phyloP scores from a whole-genome alignment of 805 yeast species.

The Zygoascus bituminiphila region DNA sequence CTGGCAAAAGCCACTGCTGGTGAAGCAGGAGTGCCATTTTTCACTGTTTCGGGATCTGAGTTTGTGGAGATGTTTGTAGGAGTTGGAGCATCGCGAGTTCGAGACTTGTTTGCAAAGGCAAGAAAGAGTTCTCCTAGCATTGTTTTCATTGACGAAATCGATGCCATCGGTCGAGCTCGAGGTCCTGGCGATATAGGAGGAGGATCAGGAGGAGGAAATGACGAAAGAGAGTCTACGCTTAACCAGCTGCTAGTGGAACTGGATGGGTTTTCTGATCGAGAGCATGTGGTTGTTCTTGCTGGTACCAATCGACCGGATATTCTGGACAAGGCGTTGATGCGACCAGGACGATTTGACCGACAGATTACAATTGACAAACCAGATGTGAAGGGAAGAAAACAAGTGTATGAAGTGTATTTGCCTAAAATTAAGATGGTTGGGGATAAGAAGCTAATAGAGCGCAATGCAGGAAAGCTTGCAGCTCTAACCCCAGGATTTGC shows the following conservation, averaged over 20 bases:
- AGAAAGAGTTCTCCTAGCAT: slow-evolving; percentile 91
- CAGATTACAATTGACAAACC: slow-evolving; percentile 90
- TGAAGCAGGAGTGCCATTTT: slow-evolving; percentile 96
- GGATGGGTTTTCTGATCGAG: slow-evolving; percentile 91
- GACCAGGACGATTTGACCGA: slow-evolving; percentile 97
- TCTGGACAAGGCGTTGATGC: slow-evolving; percentile 81
- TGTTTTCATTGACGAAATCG: slow-evolving; percentile 96
- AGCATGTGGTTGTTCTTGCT: slow-evolving; percentile 93
- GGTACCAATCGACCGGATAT: slow-evolving; percentile 97
- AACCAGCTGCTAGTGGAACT: slow-evolving; percentile 95
- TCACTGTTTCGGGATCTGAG: slow-evolving; percentile 93
- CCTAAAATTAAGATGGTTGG: slow-evolving; percentile 54
- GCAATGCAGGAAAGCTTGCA: slow-evolving; percentile 67
- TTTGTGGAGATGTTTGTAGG: slow-evolving; percentile 99
- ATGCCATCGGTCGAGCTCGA: slow-evolving; percentile 95
- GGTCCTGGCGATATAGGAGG: slow-evolving; percentile 48
- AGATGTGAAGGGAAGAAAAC: slow-evolving; percentile 90
- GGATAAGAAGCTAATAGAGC: slow-evolving; percentile 40
- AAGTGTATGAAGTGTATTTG: slow-evolving; percentile 81
- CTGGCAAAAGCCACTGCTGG: slow-evolving; percentile 98
- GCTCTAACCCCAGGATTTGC: slow-evolving; percentile 97
- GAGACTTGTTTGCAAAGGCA: slow-evolving; percentile 88
- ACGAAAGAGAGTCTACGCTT: slow-evolving; percentile 93
- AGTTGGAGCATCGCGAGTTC: slow-evolving; percentile 96
- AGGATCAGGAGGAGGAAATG: slow-evolving; percentile 54